Conservation (phyloP, 805 yeast genomes). For the Metschnikowia continentalis region DNA sequence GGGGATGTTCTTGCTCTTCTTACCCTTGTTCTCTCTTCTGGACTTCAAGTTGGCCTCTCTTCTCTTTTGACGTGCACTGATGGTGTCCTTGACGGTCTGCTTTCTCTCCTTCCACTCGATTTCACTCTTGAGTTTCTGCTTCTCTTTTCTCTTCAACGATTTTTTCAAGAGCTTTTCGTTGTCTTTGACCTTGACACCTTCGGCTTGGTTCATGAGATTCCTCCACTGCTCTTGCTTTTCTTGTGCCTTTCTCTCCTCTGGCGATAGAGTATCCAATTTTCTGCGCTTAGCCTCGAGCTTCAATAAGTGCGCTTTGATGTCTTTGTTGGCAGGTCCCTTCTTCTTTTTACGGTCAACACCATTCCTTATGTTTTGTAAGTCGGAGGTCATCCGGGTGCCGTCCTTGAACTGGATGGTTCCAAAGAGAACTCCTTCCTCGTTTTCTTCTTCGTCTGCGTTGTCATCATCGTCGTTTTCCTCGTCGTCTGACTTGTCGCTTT, state of each 20-base stretch:
- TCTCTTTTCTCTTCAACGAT: slow-evolving; percentile 79
- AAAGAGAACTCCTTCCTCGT: slow-evolving; percentile 52
- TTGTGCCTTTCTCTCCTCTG: slow-evolving; percentile 54
- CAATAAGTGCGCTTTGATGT: slow-evolving; percentile 75
- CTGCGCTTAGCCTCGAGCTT: slow-evolving; percentile 71
- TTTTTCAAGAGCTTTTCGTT: slow-evolving; percentile 85
- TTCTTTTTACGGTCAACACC: slow-evolving; percentile 47
- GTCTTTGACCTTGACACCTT: slow-evolving; percentile 84
- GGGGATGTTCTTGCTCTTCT: slow-evolving; percentile 68
- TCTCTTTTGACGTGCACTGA: slow-evolving; percentile 73
- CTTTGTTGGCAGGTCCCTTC: slow-evolving; percentile 85
- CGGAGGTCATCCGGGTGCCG: slow-evolving; percentile 76
- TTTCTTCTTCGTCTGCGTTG: slow-evolving; percentile 29
- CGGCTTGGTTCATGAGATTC: slow-evolving; percentile 76
- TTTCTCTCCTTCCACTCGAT: slow-evolving; percentile 91
- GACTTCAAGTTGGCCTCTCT: slow-evolving; percentile 88
- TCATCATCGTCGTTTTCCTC: slow-evolving; percentile 28
- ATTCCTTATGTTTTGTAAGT: slow-evolving; percentile 51
- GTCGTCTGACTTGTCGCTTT: slow-evolving; percentile 38
- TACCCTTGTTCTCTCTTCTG: slow-evolving; percentile 81
- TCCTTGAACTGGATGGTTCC: slow-evolving; percentile 81
- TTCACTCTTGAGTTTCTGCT: slow-evolving; percentile 79
- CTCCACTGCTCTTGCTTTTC: slow-evolving; percentile 83
- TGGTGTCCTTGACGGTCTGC: slow-evolving; percentile 69
- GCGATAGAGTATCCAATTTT: slow-evolving; percentile 54